Percentiles rank a stretch among this genome's conserved stretches.
Conservation (phyloP, 2,329 filamentous ascomycete genomes). For the Nakataea oryzae region DNA sequence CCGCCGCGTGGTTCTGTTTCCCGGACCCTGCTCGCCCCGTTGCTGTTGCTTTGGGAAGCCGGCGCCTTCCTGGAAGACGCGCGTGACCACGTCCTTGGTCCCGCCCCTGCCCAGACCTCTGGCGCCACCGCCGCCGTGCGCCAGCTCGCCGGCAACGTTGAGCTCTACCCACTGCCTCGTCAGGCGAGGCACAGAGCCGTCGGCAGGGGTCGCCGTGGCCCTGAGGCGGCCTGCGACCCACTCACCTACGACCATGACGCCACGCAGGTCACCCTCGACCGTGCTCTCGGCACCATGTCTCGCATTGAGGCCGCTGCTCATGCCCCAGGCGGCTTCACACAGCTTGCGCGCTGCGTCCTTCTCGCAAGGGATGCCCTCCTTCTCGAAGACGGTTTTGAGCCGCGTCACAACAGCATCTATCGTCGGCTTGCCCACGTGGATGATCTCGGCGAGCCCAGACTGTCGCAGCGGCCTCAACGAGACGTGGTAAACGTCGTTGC, state of each 20-base stretch:
- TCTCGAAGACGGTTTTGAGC: slow-evolving; percentile 75
- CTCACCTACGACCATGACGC: slow-evolving; percentile 77
- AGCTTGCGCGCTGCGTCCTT: slow-evolving; percentile 78
- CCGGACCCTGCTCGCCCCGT: slow-evolving; percentile 12
- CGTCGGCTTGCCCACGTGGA: slow-evolving; percentile 82
- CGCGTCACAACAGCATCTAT: slow-evolving; percentile 76
- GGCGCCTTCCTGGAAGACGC: slow-evolving; percentile 71
- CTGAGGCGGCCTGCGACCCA: slow-evolving; percentile 70
- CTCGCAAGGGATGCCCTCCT: slow-evolving; percentile 81
- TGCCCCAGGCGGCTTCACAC: slow-evolving; percentile 76
- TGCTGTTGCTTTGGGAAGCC: slow-evolving; percentile 56
- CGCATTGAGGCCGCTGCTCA: slow-evolving; percentile 60
- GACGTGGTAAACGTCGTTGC: slow-evolving; percentile 93
- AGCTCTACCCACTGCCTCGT: slow-evolving; percentile 70
- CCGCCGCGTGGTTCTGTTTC: slow-evolving; percentile 32
- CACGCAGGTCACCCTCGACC: slow-evolving; percentile 65
- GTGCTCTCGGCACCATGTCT: slow-evolving; percentile 57
- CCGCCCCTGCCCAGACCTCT: slow-evolving; percentile 63
- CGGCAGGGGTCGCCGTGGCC: slow-evolving; percentile 28
- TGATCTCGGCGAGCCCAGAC: slow-evolving; percentile 74
- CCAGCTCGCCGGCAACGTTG: slow-evolving; percentile 56
- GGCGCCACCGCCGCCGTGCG: slow-evolving; percentile 60
- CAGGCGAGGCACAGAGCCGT: slow-evolving; percentile 33
- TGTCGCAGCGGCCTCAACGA: slow-evolving; percentile 80
- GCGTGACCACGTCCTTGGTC: slow-evolving; percentile 62